Percentiles rank a stretch among this genome's conserved stretches.
phyloP scores from a whole-genome alignment of 2,329 filamentous ascomycete genomes.

The Pseudogymnoascus sp. region DNA sequence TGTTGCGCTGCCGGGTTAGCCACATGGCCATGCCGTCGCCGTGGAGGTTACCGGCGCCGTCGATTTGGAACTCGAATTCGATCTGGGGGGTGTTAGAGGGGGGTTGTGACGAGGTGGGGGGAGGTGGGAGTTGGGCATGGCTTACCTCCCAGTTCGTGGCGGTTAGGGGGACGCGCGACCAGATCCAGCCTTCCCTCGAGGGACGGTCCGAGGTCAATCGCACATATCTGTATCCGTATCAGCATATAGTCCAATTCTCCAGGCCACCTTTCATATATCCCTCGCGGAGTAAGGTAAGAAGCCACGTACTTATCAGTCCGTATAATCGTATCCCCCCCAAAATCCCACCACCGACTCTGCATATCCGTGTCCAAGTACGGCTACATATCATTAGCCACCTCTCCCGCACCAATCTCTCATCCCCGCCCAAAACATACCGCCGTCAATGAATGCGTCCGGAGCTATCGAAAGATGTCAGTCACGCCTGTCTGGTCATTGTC shows the following conservation, averaged over 20 bases:
- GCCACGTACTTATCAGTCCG: constrained; percentile 58
- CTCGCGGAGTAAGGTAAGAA: neutral
- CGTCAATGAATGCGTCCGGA: constrained; percentile 77
- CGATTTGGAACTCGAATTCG: constrained; percentile 90
- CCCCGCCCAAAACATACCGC: constrained; percentile 47
- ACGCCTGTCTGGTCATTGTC: too few relatives aligned
- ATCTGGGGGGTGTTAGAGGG: constrained; percentile 41
- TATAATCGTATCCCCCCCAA: constrained; percentile 89
- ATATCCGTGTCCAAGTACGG: constrained; percentile 97
- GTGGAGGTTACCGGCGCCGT: constrained; percentile 80
- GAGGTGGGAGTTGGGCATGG: neutral
- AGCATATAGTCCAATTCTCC: neutral
- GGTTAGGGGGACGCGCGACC: constrained; percentile 86
- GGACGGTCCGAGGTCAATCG: constrained; percentile 84
- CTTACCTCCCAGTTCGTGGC: constrained; percentile 92
- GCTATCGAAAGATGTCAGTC: constrained; percentile 39
- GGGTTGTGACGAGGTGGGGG: neutral
- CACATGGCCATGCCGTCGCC: constrained; percentile 97
- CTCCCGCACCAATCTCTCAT: neutral
- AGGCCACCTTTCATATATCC: constrained; percentile 11
- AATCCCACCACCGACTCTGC: constrained; percentile 98
- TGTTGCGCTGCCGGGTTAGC: constrained; percentile 87
- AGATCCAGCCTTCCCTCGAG: constrained; percentile 88
- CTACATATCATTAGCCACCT: constrained; percentile 35
- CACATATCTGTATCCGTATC: constrained; percentile 61